phyloP scores from a whole-genome alignment of 2,329 filamentous ascomycete species.

The Penicillium aurantiogriseum region DNA sequence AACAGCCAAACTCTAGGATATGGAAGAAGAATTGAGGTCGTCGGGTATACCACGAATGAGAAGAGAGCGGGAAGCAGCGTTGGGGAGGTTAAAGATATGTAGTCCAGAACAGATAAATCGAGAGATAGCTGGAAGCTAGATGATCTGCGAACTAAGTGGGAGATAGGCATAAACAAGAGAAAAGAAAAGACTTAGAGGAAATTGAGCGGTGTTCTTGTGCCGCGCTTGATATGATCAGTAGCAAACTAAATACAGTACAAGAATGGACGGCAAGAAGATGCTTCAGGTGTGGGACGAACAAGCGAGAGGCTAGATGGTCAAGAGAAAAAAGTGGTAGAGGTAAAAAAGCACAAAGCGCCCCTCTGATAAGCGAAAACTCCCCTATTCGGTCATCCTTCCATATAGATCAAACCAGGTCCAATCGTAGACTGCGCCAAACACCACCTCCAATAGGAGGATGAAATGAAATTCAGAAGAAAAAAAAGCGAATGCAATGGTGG shows the following conservation, averaged over 20 bases:
- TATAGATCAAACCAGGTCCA: constrained; percentile 18
- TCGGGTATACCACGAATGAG: not conserved
- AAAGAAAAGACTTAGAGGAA: not conserved
- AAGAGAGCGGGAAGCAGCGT: not conserved
- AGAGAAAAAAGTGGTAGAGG: constrained; percentile 7
- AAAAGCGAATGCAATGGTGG: constrained; percentile 19
- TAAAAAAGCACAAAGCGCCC: constrained; percentile 15
- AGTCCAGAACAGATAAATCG: not conserved
- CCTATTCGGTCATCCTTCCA: constrained; percentile 21
- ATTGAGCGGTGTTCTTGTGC: constrained; percentile 8
- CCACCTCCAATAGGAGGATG: constrained; percentile 9
- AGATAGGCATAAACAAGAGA: not conserved
- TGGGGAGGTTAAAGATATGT: not conserved
- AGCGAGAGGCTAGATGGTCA: constrained; percentile 22
- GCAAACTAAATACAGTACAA: constrained; percentile 35
- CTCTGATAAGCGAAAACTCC: constrained; percentile 24
- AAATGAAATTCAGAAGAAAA: constrained; percentile 8
- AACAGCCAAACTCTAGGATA: not conserved
- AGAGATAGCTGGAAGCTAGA: not conserved
- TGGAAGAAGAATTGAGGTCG: not conserved
- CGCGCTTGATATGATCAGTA: constrained; percentile 9
- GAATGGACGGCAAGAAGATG: constrained; percentile 20
- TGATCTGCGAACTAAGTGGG: too few relatives aligned
- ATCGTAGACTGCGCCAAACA: constrained; percentile 23
- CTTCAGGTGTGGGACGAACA: constrained; percentile 6